Evolutionary conservation across 2,329 filamentous ascomycete species (phyloP), one percentile per base, ranked within the genome.

Genomic region (Pseudocercospora fuligena): DNA sequence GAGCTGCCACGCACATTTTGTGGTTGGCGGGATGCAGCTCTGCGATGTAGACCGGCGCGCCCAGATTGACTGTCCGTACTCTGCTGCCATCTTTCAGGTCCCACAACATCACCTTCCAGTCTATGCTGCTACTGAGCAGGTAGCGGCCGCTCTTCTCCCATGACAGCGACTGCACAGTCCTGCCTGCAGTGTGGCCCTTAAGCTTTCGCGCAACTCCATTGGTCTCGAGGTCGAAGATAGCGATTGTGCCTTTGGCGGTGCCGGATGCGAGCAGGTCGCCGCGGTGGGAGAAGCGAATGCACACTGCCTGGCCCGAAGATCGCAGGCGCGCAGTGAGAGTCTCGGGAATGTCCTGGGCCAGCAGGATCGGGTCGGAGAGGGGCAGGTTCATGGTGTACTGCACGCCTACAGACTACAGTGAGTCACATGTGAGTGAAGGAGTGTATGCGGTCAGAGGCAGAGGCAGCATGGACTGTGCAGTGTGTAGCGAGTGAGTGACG

Each of bases 31-130:
- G 94, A 79, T 99, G 93, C 64, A 99, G 84, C 81, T 99, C 95
- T 3, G 94, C 96, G 73, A 96, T 97, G 81, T 97, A 99, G 36
- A 97, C 92, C 0, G 94, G 93, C 2, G 94, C 93, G 71, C 94
- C 90, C 76, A 99, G 97, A 71, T 93, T 91, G 73, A 97, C 91
- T 72, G 92, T 94, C 71, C 94, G 90, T 74, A 94, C 83, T 66
- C 92, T 84, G 70, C 85, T 85, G 76, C 89, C 87, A 79, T 90
- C 86, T 76, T 90, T 86, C 66, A 99, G 83, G 79, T 99, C 95
- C 95, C 95, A 99, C 0, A 99, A 85, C 60, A 97, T 93, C 69
- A 92, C 94, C 80, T 96, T 97, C 92, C 94, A 98, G 75, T 97
- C 95, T 78, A 97, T 93, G 53, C 93, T 97, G 11, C 93, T 92